Percentiles rank a stretch among this genome's conserved stretches.
phyloP scores from a whole-genome alignment of 169 alveolate species.

The Plasmodium relictum region DNA sequence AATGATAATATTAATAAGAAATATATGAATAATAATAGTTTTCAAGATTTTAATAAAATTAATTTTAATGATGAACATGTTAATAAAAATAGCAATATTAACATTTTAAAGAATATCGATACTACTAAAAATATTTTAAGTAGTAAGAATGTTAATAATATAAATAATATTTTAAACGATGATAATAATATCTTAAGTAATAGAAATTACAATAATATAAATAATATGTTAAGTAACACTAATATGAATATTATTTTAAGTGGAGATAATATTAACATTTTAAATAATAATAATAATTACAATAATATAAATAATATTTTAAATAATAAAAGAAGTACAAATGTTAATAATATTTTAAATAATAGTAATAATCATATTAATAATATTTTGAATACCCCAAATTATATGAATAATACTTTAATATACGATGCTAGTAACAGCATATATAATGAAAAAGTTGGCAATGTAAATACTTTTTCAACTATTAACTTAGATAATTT shows the following conservation, averaged over 20 bases:
- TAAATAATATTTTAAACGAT: background rate
- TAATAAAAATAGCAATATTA: no score
- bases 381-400: background rate
- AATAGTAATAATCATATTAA: background rate
- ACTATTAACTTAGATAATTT: background rate
- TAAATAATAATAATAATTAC: background rate
- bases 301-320: constrained; percentile 8
- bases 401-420: constrained; percentile 28
- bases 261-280: background rate
- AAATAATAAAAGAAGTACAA: constrained; percentile 1
- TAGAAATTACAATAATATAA: constrained; percentile 5
- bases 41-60: no score
- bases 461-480: constrained; percentile 3
- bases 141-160: constrained; percentile 2
- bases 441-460: constrained; percentile 17
- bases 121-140: background rate
- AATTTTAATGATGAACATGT: no score
- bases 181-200: background rate
- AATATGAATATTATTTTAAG: constrained; percentile 2
- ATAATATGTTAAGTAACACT: background rate
- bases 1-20: background rate
- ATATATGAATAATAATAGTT: no score
- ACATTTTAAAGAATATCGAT: no score
- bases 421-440: constrained; percentile 10
- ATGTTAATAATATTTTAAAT: background rate